Conservation (phyloP, 345 rosid genomes). For the Salix caprea region DNA sequence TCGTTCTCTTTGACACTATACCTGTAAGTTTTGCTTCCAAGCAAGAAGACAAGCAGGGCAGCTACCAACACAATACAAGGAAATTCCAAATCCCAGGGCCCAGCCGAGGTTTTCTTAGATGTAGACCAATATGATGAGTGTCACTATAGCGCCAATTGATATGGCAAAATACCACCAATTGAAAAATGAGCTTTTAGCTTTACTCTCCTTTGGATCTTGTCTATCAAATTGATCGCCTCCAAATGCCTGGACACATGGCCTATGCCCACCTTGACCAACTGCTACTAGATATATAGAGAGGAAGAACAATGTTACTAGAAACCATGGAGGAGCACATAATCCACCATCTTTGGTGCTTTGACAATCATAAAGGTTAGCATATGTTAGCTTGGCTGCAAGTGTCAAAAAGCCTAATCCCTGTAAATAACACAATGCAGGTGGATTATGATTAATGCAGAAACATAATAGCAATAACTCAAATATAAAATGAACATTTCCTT, state of each 20-base stretch:
- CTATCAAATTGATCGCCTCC: too few relatives aligned
- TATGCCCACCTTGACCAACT: background rate
- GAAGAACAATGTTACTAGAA: background rate
- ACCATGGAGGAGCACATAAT: background rate
- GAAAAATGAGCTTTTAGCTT: too few relatives aligned
- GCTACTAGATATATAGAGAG: background rate
- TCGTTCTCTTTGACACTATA: background rate
- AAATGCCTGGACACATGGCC: too few relatives aligned
- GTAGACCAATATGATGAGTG: background rate
- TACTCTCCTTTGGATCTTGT: too few relatives aligned
- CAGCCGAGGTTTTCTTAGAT: constrained; percentile 22
- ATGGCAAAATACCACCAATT: too few relatives aligned
- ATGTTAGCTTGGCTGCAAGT: background rate
- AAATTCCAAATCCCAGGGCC: constrained; percentile 24
- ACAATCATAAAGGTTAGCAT: background rate
- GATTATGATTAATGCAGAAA: background rate
- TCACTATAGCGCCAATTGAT: background rate
- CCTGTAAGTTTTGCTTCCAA: background rate
- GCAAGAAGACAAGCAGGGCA: background rate
- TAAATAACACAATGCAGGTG: background rate
- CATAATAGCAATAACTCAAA: background rate
- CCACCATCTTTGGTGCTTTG: background rate
- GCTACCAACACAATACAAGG: constrained; percentile 15
- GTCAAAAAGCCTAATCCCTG: constrained; percentile 15
- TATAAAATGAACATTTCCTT: too few relatives aligned